These are phyloP conservation scores for Vaccinium macrocarpon DNA, from an alignment of 148 eudicot species.

Conservation along the genomic window DNA sequence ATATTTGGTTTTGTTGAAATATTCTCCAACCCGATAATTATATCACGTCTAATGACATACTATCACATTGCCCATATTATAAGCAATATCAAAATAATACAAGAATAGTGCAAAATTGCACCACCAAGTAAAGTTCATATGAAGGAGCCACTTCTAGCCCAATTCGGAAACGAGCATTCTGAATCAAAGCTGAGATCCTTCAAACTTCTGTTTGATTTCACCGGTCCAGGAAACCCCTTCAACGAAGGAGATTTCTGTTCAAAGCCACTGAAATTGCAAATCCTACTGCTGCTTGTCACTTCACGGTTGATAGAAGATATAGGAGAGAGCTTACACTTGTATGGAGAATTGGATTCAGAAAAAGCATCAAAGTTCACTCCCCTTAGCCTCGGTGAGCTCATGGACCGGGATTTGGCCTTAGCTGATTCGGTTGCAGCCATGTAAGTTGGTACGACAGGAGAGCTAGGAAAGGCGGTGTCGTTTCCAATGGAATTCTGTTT, in stretches of 20 bases:
- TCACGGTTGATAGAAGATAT: slow-evolving; percentile 68
- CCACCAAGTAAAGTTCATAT: slow-evolving; percentile 14
- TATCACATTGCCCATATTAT: too few species aligned
- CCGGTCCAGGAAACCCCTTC: slow-evolving; percentile 30
- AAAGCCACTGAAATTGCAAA: slow-evolving; percentile 24
- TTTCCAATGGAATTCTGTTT: slow-evolving; percentile 44
- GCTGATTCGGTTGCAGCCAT: slow-evolving; percentile 84
- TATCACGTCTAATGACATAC: not conserved
- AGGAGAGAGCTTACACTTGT: slow-evolving; percentile 59
- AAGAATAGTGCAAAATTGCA: not conserved
- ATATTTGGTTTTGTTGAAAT: not conserved
- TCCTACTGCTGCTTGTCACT: slow-evolving; percentile 34
- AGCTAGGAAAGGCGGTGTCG: slow-evolving; percentile 27
- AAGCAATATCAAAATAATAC: not conserved
- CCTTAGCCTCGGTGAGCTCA: slow-evolving; percentile 60
- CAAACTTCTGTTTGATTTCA: slow-evolving; percentile 26
- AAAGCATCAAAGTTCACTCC: slow-evolving; percentile 36
- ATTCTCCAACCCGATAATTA: not conserved
- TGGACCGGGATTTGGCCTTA: slow-evolving; percentile 53
- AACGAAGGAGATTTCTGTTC: slow-evolving; percentile 53
- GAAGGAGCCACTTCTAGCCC: slow-evolving; percentile 13
- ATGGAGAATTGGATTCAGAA: slow-evolving; percentile 63
- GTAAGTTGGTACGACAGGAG: slow-evolving; percentile 58
- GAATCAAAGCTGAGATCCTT: slow-evolving; percentile 28
- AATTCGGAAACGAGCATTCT: slow-evolving; percentile 21